Conservation (phyloP, 176 grass and related monocot species). For the Leersia perrieri region DNA sequence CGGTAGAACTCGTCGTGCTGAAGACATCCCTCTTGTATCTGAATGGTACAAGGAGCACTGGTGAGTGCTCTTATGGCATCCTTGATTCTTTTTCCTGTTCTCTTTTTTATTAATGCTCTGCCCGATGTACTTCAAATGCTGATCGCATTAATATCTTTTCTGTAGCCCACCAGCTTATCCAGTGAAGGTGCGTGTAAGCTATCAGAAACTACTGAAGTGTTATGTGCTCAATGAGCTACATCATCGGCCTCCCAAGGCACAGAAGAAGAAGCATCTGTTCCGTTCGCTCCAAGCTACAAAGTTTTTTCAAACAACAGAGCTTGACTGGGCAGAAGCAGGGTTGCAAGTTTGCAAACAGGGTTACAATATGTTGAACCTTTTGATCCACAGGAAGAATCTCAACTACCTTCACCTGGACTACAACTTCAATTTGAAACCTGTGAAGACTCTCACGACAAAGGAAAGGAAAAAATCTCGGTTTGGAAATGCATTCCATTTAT, state of each 20-base stretch:
- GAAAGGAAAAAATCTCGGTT: constrained; percentile 98
- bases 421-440: constrained; percentile 97
- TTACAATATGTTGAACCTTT: constrained; percentile 97
- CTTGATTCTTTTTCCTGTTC: not conserved
- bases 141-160: constrained; percentile 23
- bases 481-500: constrained; percentile 99
- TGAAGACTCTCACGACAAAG: constrained; percentile 98
- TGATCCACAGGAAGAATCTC: constrained; percentile 97
- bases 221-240: constrained; percentile 95
- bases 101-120: not conserved
- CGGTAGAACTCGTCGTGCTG: constrained; percentile 80
- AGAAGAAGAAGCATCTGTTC: constrained; percentile 97
- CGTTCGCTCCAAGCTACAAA: constrained; percentile 92
- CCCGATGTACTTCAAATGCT: not conserved
- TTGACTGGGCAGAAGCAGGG: constrained; percentile 98
- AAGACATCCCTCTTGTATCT: constrained; percentile 97
- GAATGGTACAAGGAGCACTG: constrained; percentile 99
- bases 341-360: constrained; percentile 98
- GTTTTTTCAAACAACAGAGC: constrained; percentile 96
- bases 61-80: constrained; percentile 37
- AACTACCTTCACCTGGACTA: constrained; percentile 99
- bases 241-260: constrained; percentile 90
- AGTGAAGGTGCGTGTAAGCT: constrained; percentile 97
- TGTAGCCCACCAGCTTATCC: constrained; percentile 93
- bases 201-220: constrained; percentile 95